Percentiles rank a stretch among this genome's conserved stretches.
These are phyloP conservation scores for Venturia carpophila DNA, from an alignment of 2,329 filamentous ascomycete genomes.

Conservation along the genomic window DNA sequence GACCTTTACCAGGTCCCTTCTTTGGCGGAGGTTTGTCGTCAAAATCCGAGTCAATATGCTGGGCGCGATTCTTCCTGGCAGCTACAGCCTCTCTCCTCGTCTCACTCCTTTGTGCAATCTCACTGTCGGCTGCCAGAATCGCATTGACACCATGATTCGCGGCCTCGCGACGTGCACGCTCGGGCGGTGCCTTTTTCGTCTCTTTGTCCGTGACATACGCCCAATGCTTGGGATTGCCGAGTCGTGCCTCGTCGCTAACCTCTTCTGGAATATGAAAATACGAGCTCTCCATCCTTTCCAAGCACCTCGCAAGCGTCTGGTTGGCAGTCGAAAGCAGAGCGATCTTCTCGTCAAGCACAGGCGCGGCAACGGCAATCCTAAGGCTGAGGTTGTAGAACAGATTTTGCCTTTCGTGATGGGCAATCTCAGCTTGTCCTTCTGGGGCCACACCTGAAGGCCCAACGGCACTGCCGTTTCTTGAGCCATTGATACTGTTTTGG, in stretches of 20 bases:
- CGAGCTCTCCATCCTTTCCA: constrained; percentile 75
- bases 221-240: constrained; percentile 89
- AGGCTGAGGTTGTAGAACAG: constrained; percentile 71
- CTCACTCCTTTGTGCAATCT: constrained; percentile 71
- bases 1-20: constrained; percentile 56
- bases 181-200: constrained; percentile 53
- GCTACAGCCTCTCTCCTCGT: constrained; percentile 73
- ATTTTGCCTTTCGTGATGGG: constrained; percentile 51
- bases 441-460: constrained; percentile 14
- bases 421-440: constrained; percentile 15
- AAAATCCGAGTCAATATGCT: constrained; percentile 69
- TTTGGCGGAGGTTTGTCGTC: constrained; percentile 59
- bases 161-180: constrained; percentile 70
- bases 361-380: constrained; percentile 75
- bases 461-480: constrained; percentile 30
- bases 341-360: constrained; percentile 94
- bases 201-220: constrained; percentile 74
- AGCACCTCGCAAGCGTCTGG: constrained; percentile 76
- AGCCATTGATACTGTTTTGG: constrained; percentile 35
- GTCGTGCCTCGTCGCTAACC: constrained; percentile 88
- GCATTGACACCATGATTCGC: constrained; percentile 46
- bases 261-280: constrained; percentile 81
- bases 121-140: constrained; percentile 57
- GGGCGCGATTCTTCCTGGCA: constrained; percentile 61
- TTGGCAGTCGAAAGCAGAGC: constrained; percentile 91